Base-by-base conservation (phyloP, 2,329 filamentous ascomycete genomes). In the Xylaria sp. region DNA sequence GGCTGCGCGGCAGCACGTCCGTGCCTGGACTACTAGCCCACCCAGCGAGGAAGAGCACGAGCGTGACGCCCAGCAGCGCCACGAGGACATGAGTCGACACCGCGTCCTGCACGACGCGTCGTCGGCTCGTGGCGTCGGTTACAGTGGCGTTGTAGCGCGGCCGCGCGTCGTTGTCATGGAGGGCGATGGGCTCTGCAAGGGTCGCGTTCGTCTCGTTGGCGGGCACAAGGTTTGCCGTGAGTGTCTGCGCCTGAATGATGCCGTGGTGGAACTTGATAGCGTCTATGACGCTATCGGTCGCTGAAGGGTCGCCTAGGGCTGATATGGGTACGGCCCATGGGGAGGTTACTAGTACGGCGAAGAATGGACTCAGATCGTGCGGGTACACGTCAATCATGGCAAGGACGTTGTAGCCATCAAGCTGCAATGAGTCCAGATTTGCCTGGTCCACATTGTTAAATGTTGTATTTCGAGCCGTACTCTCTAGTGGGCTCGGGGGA, bases 1-100 rank as follows among this genome's bases (percentile, higher is more conserved):
- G 63, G 5, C 55, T 63, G 16, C 69, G 65, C 18, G 71, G 71
- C 13, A 71, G 35, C 8, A 71, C 60, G n/a, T 50, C 47, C 16
- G 65, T 67, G 4, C 57, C 25, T 9, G 71, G 65, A 13, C 62
- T 60, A 5, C 59, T 10, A 5, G 16, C n/a, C 69, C 71, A 71
- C 21, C 67, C 60, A 10, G 47, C 5, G n/a, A 69, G 23, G 0
- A 65, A 70, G 32, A 71, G 67, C 2, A 50, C 37, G 5, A 71
- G 54, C 3, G 63, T 50, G n/a, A 23, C 40, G 5, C 44, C 35
- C 16, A 71, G 21, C 10, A 71, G 35, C 1, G 63, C 66, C 13
- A 58, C 48, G 0, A 69, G 25, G 1, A 69, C 42, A 10, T 65
- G 66, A 9, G 66, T 71, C 4, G 63, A 51, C 18, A 23, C n/a